phyloP scores from a whole-genome alignment of 2,329 filamentous ascomycete species.

The Fusarium palustre region DNA sequence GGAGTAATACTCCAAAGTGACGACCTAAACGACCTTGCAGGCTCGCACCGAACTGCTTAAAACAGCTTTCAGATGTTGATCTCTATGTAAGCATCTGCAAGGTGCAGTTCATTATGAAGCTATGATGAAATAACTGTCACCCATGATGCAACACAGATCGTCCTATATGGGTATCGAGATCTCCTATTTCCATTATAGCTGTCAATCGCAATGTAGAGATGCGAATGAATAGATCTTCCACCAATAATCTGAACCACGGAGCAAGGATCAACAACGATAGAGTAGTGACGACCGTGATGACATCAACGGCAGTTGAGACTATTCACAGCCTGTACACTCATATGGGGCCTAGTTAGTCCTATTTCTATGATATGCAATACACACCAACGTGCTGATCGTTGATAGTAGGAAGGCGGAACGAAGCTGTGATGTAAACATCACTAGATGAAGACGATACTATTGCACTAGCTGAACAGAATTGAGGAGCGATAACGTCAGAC shows the following conservation, averaged over 20 bases:
- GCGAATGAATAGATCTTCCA: background rate
- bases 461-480: background rate
- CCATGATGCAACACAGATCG: conserved; percentile 30
- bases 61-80: conserved; percentile 20
- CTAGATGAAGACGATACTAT: background rate
- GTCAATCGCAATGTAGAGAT: background rate
- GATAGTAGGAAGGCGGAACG: background rate
- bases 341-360: background rate
- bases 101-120: background rate
- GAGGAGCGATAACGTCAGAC: background rate
- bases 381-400: background rate
- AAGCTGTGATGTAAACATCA: background rate
- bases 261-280: background rate
- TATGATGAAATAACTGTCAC: conserved; percentile 14
- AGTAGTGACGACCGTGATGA: background rate
- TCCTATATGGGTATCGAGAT: conserved; percentile 12
- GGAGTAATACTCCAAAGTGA: background rate
- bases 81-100: conserved; percentile 5
- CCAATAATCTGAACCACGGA: background rate
- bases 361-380: background rate
- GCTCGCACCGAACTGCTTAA: conserved; percentile 14
- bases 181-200: background rate
- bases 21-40: background rate
- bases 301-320: background rate
- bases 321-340: background rate